Conservation (phyloP, 495 filamentous ascomycete species). For the Astrocystis sublimbata region DNA sequence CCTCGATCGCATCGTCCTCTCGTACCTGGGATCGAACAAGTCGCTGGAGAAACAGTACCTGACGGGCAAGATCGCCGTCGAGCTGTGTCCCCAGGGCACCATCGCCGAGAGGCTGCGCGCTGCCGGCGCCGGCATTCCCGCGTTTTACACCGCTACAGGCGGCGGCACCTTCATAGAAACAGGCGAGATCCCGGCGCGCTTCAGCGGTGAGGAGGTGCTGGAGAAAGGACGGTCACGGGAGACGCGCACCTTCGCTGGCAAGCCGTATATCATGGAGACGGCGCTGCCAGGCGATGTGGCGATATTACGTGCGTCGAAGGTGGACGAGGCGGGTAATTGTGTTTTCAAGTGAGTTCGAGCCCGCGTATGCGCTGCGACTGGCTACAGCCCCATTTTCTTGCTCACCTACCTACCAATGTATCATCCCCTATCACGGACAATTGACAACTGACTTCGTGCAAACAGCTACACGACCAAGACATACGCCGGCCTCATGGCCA, state of each 20-base stretch:
- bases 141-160: conserved; percentile 66
- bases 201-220: conserved; percentile 54
- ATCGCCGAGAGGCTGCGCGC: conserved; percentile 63
- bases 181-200: conserved; percentile 58
- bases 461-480: conserved; percentile 60
- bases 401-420: neutral
- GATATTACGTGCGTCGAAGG: conserved; percentile 64
- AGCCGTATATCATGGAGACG: conserved; percentile 62
- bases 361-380: too few relatives aligned
- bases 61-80: conserved; percentile 60
- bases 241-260: conserved; percentile 60
- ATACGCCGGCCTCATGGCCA: conserved; percentile 60
- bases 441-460: conserved; percentile 1
- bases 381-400: neutral
- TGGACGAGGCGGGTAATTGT: conserved; percentile 64
- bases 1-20: conserved; percentile 60
- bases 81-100: conserved; percentile 66
- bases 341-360: conserved; percentile 55
- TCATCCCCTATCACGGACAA: too few relatives aligned
- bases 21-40: conserved; percentile 64
- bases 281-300: conserved; percentile 64
- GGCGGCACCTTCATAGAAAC: conserved; percentile 58
- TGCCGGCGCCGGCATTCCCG: conserved; percentile 66
- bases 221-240: conserved; percentile 58
- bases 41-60: conserved; percentile 64